Percentiles rank a stretch among this genome's conserved stretches.
phyloP scores from a whole-genome alignment of 2,329 filamentous ascomycete genomes.

The Bimuria novae-zelandiae region DNA sequence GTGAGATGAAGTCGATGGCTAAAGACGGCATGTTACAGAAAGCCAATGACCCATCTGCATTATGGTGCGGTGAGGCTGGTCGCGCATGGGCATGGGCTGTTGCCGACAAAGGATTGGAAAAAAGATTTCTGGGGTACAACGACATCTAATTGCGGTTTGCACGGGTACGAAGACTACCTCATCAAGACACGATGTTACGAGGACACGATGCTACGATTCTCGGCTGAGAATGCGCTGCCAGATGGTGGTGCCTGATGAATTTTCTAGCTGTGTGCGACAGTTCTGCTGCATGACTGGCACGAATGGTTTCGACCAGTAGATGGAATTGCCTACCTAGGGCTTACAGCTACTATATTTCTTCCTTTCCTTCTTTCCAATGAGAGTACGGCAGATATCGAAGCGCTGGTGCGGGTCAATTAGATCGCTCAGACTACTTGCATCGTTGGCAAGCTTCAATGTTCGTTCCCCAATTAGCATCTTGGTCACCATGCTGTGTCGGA shows the following conservation, averaged over 20 bases:
- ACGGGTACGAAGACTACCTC: neutral
- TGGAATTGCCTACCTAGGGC: neutral
- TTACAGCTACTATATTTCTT: slow-evolving; percentile 4
- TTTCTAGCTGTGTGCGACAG: neutral
- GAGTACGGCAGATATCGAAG: neutral
- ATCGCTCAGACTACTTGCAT: neutral
- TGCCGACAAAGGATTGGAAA: slow-evolving; percentile 51
- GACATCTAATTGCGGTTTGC: slow-evolving; percentile 45
- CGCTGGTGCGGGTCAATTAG: neutral
- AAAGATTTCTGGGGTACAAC: slow-evolving; percentile 56
- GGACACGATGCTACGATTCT: slow-evolving; percentile 28
- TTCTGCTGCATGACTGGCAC: neutral
- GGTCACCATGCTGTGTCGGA: too few relatives aligned
- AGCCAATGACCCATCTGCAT: slow-evolving; percentile 54
- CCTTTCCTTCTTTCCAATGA: neutral
- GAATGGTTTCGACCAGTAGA: neutral
- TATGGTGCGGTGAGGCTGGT: slow-evolving; percentile 57
- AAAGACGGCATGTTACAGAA: slow-evolving; percentile 58
- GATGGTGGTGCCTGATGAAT: neutral
- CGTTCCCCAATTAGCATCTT: too few relatives aligned
- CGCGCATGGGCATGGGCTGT: slow-evolving; percentile 56
- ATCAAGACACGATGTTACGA: neutral
- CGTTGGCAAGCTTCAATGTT: too few relatives aligned
- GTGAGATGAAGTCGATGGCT: slow-evolving; percentile 60
- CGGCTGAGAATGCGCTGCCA: slow-evolving; percentile 7